A percentile compares a stretch with the other conserved stretches of the same genome.
Conservation (phyloP, 306 rosid genomes). For the Vicia sativa region DNA sequence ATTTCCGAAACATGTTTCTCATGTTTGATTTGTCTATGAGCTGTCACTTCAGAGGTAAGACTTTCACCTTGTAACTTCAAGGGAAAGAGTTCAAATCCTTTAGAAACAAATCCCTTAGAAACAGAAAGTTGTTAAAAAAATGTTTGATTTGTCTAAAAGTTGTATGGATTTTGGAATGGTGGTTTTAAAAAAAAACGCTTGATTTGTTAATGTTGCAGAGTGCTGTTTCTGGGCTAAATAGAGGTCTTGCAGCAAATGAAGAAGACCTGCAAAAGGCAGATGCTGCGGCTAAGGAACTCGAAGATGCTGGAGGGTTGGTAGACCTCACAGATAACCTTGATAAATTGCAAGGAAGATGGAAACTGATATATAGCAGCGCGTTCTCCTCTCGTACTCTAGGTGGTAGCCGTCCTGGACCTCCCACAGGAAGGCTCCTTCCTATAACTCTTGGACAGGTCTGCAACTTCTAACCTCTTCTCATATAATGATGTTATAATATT, state of each 20-base stretch:
- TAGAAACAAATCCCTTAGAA: too few relatives aligned
- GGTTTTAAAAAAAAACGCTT: not conserved
- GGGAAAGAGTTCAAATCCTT: too few relatives aligned
- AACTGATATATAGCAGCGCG: slow-evolving; percentile 86
- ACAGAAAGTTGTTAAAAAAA: too few relatives aligned
- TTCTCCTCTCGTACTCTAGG: slow-evolving; percentile 88
- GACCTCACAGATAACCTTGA: slow-evolving; percentile 72
- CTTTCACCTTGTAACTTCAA: too few relatives aligned
- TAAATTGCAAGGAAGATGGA: slow-evolving; percentile 95
- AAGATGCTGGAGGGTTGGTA: slow-evolving; percentile 70
- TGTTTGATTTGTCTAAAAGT: too few relatives aligned
- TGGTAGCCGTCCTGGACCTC: slow-evolving; percentile 98
- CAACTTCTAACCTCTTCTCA: not conserved
- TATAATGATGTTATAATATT: not conserved
- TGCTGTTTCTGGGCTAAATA: slow-evolving; percentile 87
- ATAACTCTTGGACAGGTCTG: slow-evolving; percentile 91
- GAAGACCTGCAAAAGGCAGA: slow-evolving; percentile 85
- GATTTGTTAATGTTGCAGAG: slow-evolving; percentile 61
- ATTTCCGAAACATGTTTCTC: not conserved
- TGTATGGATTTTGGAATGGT: too few relatives aligned
- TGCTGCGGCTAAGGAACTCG: slow-evolving; percentile 83
- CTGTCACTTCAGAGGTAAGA: too few relatives aligned
- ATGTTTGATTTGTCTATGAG: slow-evolving; percentile 5
- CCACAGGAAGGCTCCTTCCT: slow-evolving; percentile 85
- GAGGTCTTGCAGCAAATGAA: slow-evolving; percentile 88